Evolutionary conservation across 2,329 filamentous ascomycete species (phyloP).

Genomic region (Apiospora rasikravindrae): DNA sequence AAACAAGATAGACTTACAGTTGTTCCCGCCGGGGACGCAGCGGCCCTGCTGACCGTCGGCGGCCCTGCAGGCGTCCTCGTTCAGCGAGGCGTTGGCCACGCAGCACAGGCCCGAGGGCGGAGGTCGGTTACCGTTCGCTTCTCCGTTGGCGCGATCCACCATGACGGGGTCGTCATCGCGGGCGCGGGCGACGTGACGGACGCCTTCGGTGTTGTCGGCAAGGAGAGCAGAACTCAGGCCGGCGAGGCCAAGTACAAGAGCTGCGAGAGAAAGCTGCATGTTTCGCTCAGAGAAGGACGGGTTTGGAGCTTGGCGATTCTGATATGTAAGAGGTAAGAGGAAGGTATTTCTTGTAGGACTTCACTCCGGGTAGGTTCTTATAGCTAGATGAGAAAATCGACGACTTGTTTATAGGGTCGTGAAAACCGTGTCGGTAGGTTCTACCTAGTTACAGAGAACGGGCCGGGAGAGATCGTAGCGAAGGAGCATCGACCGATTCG

Average conservation of each 20-base stretch:
- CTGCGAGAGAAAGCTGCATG: conserved; percentile 24
- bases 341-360: not conserved
- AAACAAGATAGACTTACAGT: conserved; percentile 17
- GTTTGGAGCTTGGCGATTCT: not conserved
- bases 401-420: not conserved
- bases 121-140: conserved; percentile 14
- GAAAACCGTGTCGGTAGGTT: no score
- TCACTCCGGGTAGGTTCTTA: no score
- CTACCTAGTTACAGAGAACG: not conserved
- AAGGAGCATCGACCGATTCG: not conserved
- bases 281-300: not conserved
- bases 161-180: conserved; percentile 17
- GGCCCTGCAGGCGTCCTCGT: conserved; percentile 25
- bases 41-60: conserved; percentile 22
- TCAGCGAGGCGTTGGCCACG: conserved; percentile 25
- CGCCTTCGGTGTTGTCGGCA: not conserved
- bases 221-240: conserved; percentile 7
- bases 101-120: conserved; percentile 25
- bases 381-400: not conserved
- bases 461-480: not conserved
- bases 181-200: conserved; percentile 18
- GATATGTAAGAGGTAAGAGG: not conserved
- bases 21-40: conserved; percentile 26
- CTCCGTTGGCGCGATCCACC: not conserved
- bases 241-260: conserved; percentile 13